A percentile compares a stretch with the other conserved stretches of the same genome.
phyloP scores from a whole-genome alignment of 73 alveolate genomes.

The Blepharisma japonicum region DNA sequence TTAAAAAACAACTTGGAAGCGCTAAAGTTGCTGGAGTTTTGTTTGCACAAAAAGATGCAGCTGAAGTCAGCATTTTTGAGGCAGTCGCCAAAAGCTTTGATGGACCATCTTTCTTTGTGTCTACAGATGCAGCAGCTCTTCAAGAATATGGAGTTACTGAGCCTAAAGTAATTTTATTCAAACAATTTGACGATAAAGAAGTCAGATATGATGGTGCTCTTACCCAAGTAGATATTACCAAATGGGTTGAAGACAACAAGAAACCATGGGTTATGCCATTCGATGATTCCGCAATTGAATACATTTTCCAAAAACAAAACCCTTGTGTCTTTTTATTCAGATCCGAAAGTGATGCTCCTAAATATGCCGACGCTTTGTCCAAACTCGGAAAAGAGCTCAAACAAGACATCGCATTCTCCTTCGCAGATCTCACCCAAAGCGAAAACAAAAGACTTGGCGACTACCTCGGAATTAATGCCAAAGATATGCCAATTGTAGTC shows the following conservation, averaged over 20 bases:
- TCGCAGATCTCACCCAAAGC: conserved; percentile 59
- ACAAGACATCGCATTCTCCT: conserved; percentile 56
- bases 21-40: conserved; percentile 52
- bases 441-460: conserved; percentile 67
- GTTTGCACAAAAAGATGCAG: conserved; percentile 32
- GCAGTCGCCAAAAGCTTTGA: conserved; percentile 25
- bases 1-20: conserved; percentile 52
- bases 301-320: conserved; percentile 74
- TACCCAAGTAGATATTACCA: conserved; percentile 50
- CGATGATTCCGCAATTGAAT: conserved; percentile 80
- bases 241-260: conserved; percentile 62
- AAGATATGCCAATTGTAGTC: conserved; percentile 46
- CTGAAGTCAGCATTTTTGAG: not conserved
- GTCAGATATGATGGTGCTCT: conserved; percentile 62
- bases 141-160: conserved; percentile 45
- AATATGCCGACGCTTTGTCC: conserved; percentile 39
- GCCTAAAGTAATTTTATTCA: conserved; percentile 67
- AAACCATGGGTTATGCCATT: conserved; percentile 84
- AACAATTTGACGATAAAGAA: conserved; percentile 77
- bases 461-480: conserved; percentile 48
- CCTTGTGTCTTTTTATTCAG: conserved; percentile 84
- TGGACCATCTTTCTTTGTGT: not conserved
- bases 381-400: conserved; percentile 60
- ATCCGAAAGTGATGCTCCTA: not conserved
- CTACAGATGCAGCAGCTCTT: conserved; percentile 36